Conservation (phyloP, 345 rosid genomes). For the Rhodamnia argentea region DNA sequence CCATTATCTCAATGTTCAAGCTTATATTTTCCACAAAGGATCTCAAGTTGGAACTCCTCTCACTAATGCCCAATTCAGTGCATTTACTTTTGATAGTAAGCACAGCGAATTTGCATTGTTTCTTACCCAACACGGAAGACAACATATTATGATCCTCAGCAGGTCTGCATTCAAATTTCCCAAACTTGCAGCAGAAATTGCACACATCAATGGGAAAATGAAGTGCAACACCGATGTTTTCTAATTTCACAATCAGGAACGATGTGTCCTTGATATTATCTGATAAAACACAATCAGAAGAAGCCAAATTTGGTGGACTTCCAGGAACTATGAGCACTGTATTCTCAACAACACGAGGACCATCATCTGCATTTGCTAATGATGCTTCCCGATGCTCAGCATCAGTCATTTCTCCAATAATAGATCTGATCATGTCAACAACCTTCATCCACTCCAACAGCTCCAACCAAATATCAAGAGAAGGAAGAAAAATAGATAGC, state of each 20-base stretch:
- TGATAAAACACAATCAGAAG: slow-evolving; percentile 11
- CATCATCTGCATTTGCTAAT: slow-evolving; percentile 5
- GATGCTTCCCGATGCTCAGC: slow-evolving; percentile 8
- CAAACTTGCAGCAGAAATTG: slow-evolving; percentile 18
- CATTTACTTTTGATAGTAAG: slow-evolving; percentile 33
- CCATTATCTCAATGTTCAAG: slow-evolving; percentile 27
- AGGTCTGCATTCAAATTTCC: slow-evolving; percentile 16
- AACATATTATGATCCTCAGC: slow-evolving; percentile 16
- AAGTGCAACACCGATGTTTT: slow-evolving; percentile 41
- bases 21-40: slow-evolving; percentile 35
- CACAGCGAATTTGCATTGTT: slow-evolving; percentile 33
- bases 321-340: slow-evolving; percentile 8
- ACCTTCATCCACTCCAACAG: slow-evolving; percentile 43
- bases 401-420: slow-evolving; percentile 24
- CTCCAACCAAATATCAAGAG: slow-evolving; percentile 70
- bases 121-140: slow-evolving; percentile 13
- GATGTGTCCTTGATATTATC: slow-evolving; percentile 9
- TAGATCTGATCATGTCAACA: slow-evolving; percentile 24
- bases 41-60: slow-evolving; percentile 37
- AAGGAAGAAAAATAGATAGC: slow-evolving; percentile 53
- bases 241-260: slow-evolving; percentile 30
- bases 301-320: slow-evolving; percentile 9
- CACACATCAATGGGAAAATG: slow-evolving; percentile 37
- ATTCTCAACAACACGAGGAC: neutral
- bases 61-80: slow-evolving; percentile 28